A percentile compares a stretch with the other conserved stretches of the same genome.
Evolutionary conservation across 495 filamentous ascomycete genomes (phyloP).

Genomic region (Talaromyces nanjingensis): DNA sequence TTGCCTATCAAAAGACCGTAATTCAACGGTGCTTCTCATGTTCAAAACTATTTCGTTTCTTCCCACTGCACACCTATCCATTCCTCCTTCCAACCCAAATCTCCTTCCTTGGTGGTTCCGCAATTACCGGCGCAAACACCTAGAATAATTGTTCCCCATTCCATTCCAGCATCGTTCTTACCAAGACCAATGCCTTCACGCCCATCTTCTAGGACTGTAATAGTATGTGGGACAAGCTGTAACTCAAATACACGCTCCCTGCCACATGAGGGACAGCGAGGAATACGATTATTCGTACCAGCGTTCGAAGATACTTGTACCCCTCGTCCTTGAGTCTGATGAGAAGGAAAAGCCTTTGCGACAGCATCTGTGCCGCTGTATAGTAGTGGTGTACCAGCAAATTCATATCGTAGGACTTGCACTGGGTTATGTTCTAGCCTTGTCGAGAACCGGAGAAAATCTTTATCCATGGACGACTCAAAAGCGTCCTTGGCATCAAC

Average conservation of each 20-base stretch:
- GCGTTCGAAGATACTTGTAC: conserved; percentile 24
- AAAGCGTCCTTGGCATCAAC: conserved; percentile 78
- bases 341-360: conserved; percentile 51
- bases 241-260: conserved; percentile 77
- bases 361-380: conserved; percentile 72
- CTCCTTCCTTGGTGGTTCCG: conserved; percentile 41
- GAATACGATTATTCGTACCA: conserved; percentile 42
- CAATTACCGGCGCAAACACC: conserved; percentile 75
- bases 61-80: conserved; percentile 99
- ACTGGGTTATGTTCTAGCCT: conserved; percentile 85
- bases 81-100: conserved; percentile 75
- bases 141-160: conserved; percentile 96
- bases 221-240: conserved; percentile 85
- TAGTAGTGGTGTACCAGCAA: conserved; percentile 68
- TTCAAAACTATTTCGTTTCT: conserved; percentile 42
- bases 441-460: conserved; percentile 86
- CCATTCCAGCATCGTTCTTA: conserved; percentile 73
- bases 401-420: conserved; percentile 91
- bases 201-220: conserved; percentile 78
- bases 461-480: conserved; percentile 75
- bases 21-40: not conserved
- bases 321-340: conserved; percentile 17
- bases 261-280: conserved; percentile 71
- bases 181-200: conserved; percentile 53
- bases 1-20: not conserved